phyloP scores from a whole-genome alignment of 441 rosid species.

The Syzygium syzygioides region DNA sequence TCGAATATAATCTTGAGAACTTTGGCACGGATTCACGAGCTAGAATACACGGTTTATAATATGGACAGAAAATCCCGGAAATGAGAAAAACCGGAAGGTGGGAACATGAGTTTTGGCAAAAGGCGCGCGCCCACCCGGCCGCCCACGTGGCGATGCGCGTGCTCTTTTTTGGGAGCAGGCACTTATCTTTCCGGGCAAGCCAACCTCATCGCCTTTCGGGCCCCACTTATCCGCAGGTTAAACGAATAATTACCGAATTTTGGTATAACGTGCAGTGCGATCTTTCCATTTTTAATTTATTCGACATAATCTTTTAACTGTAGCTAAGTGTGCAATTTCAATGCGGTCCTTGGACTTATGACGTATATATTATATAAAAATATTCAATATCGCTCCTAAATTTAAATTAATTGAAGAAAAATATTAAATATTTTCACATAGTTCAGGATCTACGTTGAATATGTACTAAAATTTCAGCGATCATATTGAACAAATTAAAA shows the following conservation, averaged over 20 bases:
- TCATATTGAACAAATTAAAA: too few species aligned
- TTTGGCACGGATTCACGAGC: neutral
- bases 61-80: neutral
- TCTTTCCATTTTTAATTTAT: too few species aligned
- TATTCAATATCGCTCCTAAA: too few species aligned
- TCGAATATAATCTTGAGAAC: neutral
- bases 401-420: too few species aligned
- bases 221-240: neutral
- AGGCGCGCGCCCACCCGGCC: neutral
- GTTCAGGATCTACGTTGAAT: too few species aligned
- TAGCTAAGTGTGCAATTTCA: too few species aligned
- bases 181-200: neutral
- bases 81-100: neutral
- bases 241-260: too few species aligned
- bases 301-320: too few species aligned
- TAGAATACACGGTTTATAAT: neutral
- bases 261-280: fast-evolving
- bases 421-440: too few species aligned
- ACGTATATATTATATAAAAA: too few species aligned
- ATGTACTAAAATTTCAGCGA: too few species aligned
- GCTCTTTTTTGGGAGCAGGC: neutral
- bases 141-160: neutral
- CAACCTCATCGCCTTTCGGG: neutral
- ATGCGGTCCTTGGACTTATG: too few species aligned
- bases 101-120: neutral